Conservation (phyloP, 108 stramenopile genomes). For the Fistulifera pelliculosa region DNA sequence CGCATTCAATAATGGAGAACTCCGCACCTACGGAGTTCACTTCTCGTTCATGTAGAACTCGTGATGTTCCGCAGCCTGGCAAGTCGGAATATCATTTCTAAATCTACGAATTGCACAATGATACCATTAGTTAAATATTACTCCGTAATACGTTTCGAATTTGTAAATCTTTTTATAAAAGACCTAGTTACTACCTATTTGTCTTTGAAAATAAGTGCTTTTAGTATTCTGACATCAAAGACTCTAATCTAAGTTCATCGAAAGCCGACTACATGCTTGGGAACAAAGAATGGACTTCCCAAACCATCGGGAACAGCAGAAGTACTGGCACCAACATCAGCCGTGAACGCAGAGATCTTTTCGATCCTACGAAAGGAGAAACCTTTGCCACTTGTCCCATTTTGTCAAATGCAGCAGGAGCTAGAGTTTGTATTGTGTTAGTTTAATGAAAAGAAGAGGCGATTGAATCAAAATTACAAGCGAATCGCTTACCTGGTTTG, state of each 20-base stretch:
- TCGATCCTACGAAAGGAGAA: slow-evolving; percentile 1
- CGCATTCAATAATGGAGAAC: no score
- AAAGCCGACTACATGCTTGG: slow-evolving; percentile 4
- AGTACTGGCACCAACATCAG: neutral
- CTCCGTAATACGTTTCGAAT: no score
- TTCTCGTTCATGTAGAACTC: no score
- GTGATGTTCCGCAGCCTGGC: no score
- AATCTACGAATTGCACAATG: no score
- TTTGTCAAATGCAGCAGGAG: neutral
- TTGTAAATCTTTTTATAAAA: no score
- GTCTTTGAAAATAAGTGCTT: no score
- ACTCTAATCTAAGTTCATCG: slow-evolving; percentile 3
- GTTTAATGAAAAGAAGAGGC: neutral
- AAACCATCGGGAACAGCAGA: slow-evolving; percentile 2
- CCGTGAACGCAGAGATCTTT: neutral
- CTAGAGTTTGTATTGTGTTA: neutral
- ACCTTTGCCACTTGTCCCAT: neutral
- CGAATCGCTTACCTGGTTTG: slow-evolving; percentile 1
- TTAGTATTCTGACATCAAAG: no score
- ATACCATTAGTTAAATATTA: no score
- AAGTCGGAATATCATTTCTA: no score
- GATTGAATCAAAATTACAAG: neutral
- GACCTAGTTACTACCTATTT: no score
- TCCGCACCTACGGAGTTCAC: no score
- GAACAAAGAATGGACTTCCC: neutral